Percentiles rank a stretch among this genome's conserved stretches.
These are phyloP conservation scores for Sicyos baderoa DNA, from an alignment of 306 rosid species.

Conservation along the genomic window DNA sequence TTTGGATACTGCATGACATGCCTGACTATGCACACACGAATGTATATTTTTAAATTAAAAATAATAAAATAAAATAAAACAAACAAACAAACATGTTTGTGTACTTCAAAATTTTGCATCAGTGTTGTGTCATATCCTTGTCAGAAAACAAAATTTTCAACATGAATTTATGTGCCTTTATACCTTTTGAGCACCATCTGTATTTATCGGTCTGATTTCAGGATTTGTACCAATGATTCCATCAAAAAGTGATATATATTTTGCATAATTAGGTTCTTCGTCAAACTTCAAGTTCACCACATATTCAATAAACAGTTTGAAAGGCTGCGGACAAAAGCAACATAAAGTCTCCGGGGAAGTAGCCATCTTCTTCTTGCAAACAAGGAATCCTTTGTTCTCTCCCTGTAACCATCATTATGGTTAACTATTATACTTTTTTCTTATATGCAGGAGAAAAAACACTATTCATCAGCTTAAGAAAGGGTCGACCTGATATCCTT, in stretches of 20 bases:
- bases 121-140: too few species aligned
- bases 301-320: constrained; percentile 63
- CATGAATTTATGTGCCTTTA: background rate
- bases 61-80: too few species aligned
- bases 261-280: constrained; percentile 81
- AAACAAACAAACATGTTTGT: too few species aligned
- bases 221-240: constrained; percentile 76
- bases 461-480: background rate
- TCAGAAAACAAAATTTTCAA: background rate
- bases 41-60: too few species aligned
- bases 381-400: constrained; percentile 77
- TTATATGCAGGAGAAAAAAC: constrained; percentile 10
- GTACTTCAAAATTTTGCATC: too few species aligned
- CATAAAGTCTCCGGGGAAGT: constrained; percentile 68
- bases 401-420: constrained; percentile 44
- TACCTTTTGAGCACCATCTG: constrained; percentile 97
- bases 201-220: constrained; percentile 67
- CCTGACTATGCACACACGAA: too few species aligned
- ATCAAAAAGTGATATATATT: constrained; percentile 70
- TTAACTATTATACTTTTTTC: background rate
- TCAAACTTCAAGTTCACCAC: constrained; percentile 75
- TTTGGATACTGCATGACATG: too few species aligned
- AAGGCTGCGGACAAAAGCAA: constrained; percentile 64
- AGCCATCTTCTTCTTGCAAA: constrained; percentile 83
- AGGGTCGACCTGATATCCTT: constrained; percentile 74